A percentile compares a stretch with the other conserved stretches of the same genome.
These are phyloP conservation scores for Aspergillus sp. DNA, from an alignment of 2,329 filamentous ascomycete genomes.

Conservation along the genomic window DNA sequence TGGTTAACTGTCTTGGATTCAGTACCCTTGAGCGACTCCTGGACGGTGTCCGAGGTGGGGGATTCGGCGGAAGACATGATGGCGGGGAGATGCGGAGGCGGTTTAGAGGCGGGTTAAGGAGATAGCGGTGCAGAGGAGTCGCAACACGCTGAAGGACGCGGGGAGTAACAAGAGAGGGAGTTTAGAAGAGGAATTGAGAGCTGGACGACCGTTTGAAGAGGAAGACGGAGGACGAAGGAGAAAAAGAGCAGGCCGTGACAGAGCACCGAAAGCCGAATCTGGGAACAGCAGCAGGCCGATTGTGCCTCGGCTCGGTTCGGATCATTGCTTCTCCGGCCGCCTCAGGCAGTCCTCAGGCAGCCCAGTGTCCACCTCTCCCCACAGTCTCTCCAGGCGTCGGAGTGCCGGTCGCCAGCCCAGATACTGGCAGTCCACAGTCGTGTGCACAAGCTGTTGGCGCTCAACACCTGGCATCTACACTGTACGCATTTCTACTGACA, in stretches of 20 bases:
- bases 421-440: neutral
- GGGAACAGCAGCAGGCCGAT: slow-evolving; percentile 2
- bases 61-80: slow-evolving; percentile 32
- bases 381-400: neutral
- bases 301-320: slow-evolving; percentile 28
- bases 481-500: too few relatives aligned
- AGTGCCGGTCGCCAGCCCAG: too few relatives aligned
- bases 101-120: slow-evolving; percentile 5
- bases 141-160: neutral
- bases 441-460: neutral
- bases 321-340: slow-evolving; percentile 9
- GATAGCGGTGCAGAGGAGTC: slow-evolving; percentile 4
- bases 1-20: slow-evolving; percentile 37
- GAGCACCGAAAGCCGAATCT: slow-evolving; percentile 8
- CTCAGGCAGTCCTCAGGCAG: neutral
- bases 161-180: slow-evolving; percentile 2
- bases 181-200: neutral
- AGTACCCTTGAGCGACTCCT: slow-evolving; percentile 28
- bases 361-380: neutral
- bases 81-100: slow-evolving; percentile 12
- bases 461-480: too few relatives aligned
- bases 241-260: neutral
- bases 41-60: slow-evolving; percentile 29
- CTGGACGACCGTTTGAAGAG: neutral
- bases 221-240: slow-evolving; percentile 1